Conservation (phyloP, 192 early-diverging fungal genomes). For the Fimicolochytrium jonesii region DNA sequence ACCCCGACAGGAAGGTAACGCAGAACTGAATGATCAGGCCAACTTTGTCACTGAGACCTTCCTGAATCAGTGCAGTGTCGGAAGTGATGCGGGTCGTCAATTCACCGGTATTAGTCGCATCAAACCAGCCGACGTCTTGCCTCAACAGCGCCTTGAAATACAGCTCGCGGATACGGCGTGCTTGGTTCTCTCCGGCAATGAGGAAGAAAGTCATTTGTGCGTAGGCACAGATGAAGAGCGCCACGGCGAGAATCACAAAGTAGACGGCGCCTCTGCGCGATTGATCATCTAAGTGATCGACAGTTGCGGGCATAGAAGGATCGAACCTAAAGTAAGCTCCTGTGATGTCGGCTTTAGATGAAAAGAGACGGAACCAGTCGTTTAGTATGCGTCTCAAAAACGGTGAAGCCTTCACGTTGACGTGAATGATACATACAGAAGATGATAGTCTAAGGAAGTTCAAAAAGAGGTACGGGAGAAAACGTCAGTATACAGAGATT, state of each 20-base stretch:
- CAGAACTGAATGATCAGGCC: slow-evolving; percentile 32
- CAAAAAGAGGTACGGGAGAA: too few species aligned
- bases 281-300: background rate
- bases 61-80: slow-evolving; percentile 40
- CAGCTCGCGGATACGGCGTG: slow-evolving; percentile 21
- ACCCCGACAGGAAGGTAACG: slow-evolving; percentile 32
- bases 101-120: slow-evolving; percentile 36
- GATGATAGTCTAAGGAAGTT: too few species aligned
- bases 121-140: slow-evolving; percentile 29
- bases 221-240: slow-evolving; percentile 12
- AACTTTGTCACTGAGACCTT: slow-evolving; percentile 50
- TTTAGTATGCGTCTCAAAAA: too few species aligned
- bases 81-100: slow-evolving; percentile 40
- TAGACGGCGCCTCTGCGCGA: background rate
- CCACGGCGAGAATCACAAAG: slow-evolving; percentile 13
- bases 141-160: slow-evolving; percentile 29
- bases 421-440: too few species aligned
- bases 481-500: too few species aligned
- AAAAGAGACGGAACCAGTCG: background rate
- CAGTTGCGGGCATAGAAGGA: background rate
- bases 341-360: background rate
- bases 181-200: background rate
- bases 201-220: slow-evolving; percentile 24
- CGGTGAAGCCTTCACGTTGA: too few species aligned
- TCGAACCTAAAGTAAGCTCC: background rate